phyloP scores from a whole-genome alignment of 257 asterid genomes.

The Solanum microdontum region DNA sequence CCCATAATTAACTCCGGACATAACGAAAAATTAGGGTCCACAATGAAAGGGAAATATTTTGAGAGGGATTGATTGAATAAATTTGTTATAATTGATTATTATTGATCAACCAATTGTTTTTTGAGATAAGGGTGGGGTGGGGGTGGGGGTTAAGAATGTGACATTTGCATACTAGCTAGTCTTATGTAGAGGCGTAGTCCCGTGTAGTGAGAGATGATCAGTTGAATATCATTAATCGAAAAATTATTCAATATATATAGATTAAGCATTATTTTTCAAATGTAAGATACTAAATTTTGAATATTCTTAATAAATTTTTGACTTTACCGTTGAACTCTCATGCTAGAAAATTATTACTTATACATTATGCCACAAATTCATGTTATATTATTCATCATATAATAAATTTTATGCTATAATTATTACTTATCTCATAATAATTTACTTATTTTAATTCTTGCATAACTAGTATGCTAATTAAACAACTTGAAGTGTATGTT shows the following conservation, averaged over 20 bases:
- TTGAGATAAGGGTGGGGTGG: background rate
- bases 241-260: background rate
- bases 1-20: conserved; percentile 45
- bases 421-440: background rate
- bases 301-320: background rate
- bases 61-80: conserved; percentile 30
- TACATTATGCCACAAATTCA: background rate
- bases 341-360: background rate
- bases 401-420: background rate
- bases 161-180: background rate
- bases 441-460: background rate
- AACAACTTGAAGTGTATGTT: background rate
- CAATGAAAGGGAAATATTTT: conserved; percentile 9
- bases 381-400: background rate
- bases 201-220: too few relatives aligned
- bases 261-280: background rate
- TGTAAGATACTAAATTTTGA: background rate
- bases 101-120: background rate
- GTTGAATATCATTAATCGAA: rapidly evolving
- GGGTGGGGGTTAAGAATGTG: background rate
- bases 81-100: conserved; percentile 6
- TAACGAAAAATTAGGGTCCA: conserved; percentile 38
- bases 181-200: background rate
- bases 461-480: background rate
- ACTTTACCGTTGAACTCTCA: background rate